These are phyloP conservation scores for Leptographium wingfieldii DNA, from an alignment of 2,329 filamentous ascomycete genomes.

Conservation along the genomic window DNA sequence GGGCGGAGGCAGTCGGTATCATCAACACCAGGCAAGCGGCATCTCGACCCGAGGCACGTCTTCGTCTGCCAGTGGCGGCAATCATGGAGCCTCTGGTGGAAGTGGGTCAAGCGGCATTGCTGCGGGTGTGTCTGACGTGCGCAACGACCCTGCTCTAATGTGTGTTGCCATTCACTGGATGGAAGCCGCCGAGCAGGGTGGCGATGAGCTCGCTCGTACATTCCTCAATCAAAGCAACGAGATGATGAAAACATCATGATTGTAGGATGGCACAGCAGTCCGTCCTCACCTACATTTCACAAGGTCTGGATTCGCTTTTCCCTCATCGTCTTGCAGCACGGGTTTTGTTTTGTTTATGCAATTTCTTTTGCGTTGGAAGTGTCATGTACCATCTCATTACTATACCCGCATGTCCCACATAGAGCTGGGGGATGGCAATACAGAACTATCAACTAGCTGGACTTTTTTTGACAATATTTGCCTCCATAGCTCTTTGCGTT, in stretches of 20 bases:
- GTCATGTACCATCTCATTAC: not conserved
- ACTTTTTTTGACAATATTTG: not conserved
- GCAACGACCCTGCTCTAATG: constrained; percentile 79
- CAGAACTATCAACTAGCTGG: not conserved
- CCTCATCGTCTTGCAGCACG: not conserved
- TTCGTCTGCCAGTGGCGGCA: constrained; percentile 11
- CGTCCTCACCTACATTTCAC: not conserved
- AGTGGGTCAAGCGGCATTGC: constrained; percentile 7
- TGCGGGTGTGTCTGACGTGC: constrained; percentile 32
- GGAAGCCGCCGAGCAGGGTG: constrained; percentile 76
- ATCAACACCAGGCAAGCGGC: constrained; percentile 1
- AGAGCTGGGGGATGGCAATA: not conserved
- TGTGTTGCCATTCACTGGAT: constrained; percentile 96
- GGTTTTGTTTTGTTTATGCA: not conserved
- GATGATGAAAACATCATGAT: constrained; percentile 10
- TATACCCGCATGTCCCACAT: constrained; percentile 7
- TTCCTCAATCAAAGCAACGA: constrained; percentile 54
- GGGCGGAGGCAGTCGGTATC: constrained; percentile 14
- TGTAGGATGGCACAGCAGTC: not conserved
- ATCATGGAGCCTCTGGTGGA: constrained; percentile 8
- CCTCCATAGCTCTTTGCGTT: not conserved
- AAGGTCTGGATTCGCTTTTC: not conserved
- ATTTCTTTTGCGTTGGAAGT: not conserved
- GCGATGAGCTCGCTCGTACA: constrained; percentile 70
- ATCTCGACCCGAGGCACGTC: constrained; percentile 4